phyloP scores from a whole-genome alignment of 345 rosid genomes.

The Gossypium rotundifolium region DNA sequence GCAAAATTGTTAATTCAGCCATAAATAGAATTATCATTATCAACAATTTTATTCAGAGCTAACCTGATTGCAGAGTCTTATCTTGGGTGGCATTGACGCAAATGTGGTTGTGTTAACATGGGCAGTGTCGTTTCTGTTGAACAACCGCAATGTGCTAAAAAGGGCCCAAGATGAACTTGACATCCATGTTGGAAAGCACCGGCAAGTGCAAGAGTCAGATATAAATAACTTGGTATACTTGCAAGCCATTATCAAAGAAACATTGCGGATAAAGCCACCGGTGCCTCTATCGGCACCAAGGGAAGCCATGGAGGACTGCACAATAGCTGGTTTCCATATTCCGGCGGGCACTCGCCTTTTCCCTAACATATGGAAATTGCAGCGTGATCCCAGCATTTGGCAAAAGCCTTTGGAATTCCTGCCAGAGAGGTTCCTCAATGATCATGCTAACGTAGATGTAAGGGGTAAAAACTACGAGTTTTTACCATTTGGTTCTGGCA shows the following conservation, averaged over 20 bases:
- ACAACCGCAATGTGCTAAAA: slow-evolving; percentile 25
- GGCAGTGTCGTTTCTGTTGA: slow-evolving; percentile 34
- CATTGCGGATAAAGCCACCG: slow-evolving; percentile 34
- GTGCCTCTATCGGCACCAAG: slow-evolving; percentile 25
- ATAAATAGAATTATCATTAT: not conserved
- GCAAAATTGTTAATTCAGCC: not conserved
- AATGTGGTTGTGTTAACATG: slow-evolving; percentile 34
- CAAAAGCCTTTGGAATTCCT: slow-evolving; percentile 33
- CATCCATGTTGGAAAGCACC: slow-evolving; percentile 20
- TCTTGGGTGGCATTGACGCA: slow-evolving; percentile 45
- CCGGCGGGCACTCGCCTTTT: slow-evolving; percentile 42
- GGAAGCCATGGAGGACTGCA: slow-evolving; percentile 28
- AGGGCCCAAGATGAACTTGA: slow-evolving; percentile 38
- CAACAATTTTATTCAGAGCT: not conserved
- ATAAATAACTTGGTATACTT: slow-evolving; percentile 29
- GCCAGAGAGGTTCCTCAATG: slow-evolving; percentile 47
- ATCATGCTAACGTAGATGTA: slow-evolving; percentile 26
- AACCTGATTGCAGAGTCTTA: slow-evolving; percentile 38
- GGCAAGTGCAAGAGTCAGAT: slow-evolving; percentile 37
- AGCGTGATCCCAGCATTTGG: slow-evolving; percentile 36
- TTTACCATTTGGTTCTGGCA: slow-evolving; percentile 49
- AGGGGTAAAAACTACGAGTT: slow-evolving; percentile 39
- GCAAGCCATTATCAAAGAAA: slow-evolving; percentile 41
- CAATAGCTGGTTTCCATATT: slow-evolving; percentile 21
- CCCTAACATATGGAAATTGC: slow-evolving; percentile 52